Conservation (phyloP, 2,329 filamentous ascomycete genomes). For the Aspergillus floridensis region DNA sequence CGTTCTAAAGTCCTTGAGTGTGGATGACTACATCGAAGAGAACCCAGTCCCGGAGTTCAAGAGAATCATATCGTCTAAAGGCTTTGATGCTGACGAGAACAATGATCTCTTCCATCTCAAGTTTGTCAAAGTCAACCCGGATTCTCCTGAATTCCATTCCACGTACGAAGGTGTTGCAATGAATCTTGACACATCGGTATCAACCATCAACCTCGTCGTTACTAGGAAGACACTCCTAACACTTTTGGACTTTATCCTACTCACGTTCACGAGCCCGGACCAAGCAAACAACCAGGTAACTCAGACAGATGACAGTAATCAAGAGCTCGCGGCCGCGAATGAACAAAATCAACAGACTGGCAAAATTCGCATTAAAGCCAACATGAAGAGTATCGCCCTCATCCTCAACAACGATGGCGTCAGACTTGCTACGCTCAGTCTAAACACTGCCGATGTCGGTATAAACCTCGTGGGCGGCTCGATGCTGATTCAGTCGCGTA, state of each 20-base stretch:
- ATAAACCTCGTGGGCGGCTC: conserved; percentile 82
- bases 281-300: conserved; percentile 43
- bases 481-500: conserved; percentile 80
- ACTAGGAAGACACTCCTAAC: conserved; percentile 91
- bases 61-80: conserved; percentile 92
- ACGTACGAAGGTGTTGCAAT: conserved; percentile 92
- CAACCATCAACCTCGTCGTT: conserved; percentile 93
- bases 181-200: conserved; percentile 85
- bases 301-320: conserved; percentile 30
- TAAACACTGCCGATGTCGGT: conserved; percentile 88
- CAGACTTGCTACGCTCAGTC: conserved; percentile 82
- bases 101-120: conserved; percentile 84
- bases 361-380: conserved; percentile 89
- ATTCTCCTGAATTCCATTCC: conserved; percentile 89
- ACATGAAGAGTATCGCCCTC: conserved; percentile 87
- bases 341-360: conserved; percentile 49
- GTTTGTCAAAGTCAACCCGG: conserved; percentile 81
- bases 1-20: conserved; percentile 76
- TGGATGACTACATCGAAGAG: conserved; percentile 92
- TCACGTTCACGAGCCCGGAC: conserved; percentile 75
- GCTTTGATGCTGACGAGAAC: conserved; percentile 64
- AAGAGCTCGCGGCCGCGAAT: conserved; percentile 26
- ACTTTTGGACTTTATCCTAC: conserved; percentile 85
- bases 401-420: conserved; percentile 98
- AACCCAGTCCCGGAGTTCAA: conserved; percentile 88